Base-by-base conservation (phyloP, 164 flowering plant genomes). In the Macadamia integrifolia region DNA sequence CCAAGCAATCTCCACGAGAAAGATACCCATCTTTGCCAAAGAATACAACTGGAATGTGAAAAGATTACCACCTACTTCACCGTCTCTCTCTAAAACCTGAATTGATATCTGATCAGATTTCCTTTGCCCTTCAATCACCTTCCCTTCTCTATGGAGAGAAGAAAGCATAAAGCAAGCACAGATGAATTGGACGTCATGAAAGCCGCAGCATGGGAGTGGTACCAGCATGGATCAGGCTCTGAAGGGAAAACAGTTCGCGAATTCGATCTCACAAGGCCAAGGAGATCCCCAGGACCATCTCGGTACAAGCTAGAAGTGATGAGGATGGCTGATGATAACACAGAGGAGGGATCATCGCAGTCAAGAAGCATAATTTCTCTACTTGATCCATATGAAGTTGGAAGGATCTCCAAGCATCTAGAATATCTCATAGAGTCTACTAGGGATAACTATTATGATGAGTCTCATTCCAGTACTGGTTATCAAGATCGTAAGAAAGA, bases 121-220 rank as follows among this genome's bases (percentile, higher is more conserved):
- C 43, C n/a, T 5, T 17, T 35, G 35, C 15, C 11, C 48, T 35
- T 40, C 44, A 28, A 32, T 18, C 9, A 40, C 43, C 29, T 0
- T 64, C 59, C 74, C 23, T 23, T 23, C 23, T 23, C 23, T 23
- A 81, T 73, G 79, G 77, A 64, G 43, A 71, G 53, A 46, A 72
- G 48, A 6, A 77, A 63, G 23, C 2, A 62, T 1, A 58, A 44
- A 60, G 65, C 2, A 6, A 68, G 64, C 69, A 10, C 17, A 50
- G 80, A 84, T 43, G 86, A 84, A 15, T 59, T 77, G 30, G 76
- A 76, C 0, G 1, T 75, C 3, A 80, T 75, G 1, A 89, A 80
- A 65, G 87, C 91, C 0, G 91, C 95, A 2, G 90, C 95, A 63
- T 87, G 90, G 95, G 91, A 91, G 0, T 83, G 95, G 91, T 80